A percentile compares a stretch with the other conserved stretches of the same genome.
Conservation (phyloP, 352 stramenopile genomes). For the Pythium graminicola region DNA sequence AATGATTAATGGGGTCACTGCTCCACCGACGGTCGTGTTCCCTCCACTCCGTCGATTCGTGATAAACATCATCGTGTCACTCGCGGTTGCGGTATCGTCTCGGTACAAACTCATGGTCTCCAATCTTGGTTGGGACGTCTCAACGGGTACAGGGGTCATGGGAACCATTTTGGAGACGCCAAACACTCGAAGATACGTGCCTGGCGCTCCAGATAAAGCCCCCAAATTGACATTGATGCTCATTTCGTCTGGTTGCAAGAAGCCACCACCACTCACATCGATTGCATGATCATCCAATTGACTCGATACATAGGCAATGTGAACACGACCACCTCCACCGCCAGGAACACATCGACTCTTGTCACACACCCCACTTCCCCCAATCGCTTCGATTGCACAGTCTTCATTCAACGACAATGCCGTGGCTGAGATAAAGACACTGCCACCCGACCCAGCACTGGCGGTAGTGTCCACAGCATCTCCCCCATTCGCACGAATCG, state of each 20-base stretch:
- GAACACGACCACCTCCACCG: constrained; percentile 55
- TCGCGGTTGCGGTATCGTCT: background rate
- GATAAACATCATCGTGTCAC: constrained; percentile 3
- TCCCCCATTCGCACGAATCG: constrained; percentile 45
- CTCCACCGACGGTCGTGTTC: background rate
- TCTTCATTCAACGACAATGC: constrained; percentile 35
- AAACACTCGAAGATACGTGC: constrained; percentile 61
- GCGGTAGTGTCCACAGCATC: constrained; percentile 20
- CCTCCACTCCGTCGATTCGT: background rate
- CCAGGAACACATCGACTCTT: constrained; percentile 45
- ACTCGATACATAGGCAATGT: constrained; percentile 63
- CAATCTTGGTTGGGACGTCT: constrained; percentile 1
- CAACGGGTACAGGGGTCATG: too few relatives aligned
- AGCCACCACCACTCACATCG: constrained; percentile 42
- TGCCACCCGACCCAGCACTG: constrained; percentile 46
- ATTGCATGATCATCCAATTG: constrained; percentile 48
- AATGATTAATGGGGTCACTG: constrained; percentile 6
- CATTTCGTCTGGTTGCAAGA: constrained; percentile 20
- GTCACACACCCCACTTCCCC: constrained; percentile 45
- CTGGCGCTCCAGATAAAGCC: constrained; percentile 42
- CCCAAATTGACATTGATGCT: constrained; percentile 29
- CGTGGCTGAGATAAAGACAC: constrained; percentile 39
- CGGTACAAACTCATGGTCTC: too few relatives aligned
- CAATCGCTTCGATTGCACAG: constrained; percentile 35
- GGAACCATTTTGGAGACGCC: constrained; percentile 32